phyloP scores from a whole-genome alignment of 495 filamentous ascomycete genomes.

The Aspergillus funiculosus region DNA sequence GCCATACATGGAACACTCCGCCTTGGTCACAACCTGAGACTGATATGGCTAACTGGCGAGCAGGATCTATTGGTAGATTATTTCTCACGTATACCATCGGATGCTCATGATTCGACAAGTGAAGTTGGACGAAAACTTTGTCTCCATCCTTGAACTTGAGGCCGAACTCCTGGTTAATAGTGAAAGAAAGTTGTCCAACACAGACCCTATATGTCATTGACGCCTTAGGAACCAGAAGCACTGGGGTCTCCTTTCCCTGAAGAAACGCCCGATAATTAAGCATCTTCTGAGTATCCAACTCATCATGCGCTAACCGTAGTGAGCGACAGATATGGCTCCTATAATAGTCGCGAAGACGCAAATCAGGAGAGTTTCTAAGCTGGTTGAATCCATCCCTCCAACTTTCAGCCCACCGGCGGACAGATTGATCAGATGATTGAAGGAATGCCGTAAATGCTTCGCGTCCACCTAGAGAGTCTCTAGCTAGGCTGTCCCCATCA shows the following conservation, averaged over 20 bases:
- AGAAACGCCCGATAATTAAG: background rate
- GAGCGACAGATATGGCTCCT: background rate
- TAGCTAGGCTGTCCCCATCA: background rate
- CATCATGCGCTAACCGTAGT: background rate
- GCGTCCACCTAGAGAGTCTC: background rate
- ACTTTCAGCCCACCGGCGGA: background rate
- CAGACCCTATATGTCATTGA: background rate
- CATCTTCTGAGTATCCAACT: background rate
- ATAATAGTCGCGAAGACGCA: background rate
- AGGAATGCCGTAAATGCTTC: background rate
- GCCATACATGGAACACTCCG: slow-evolving; percentile 13
- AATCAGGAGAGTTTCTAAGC: slow-evolving; percentile 2
- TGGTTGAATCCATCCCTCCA: background rate
- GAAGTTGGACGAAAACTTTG: background rate
- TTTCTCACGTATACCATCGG: background rate
- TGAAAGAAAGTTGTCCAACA: background rate
- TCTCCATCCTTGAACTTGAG: background rate
- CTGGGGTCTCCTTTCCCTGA: background rate
- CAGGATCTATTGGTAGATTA: slow-evolving; percentile 5
- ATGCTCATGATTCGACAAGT: background rate
- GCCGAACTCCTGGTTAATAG: background rate
- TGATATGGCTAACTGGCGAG: slow-evolving; percentile 11
- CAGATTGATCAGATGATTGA: background rate
- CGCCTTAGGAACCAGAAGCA: background rate
- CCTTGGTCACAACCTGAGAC: slow-evolving; percentile 4